phyloP scores from a whole-genome alignment of 2,329 filamentous ascomycete species.

The Sarocladium kiliense region DNA sequence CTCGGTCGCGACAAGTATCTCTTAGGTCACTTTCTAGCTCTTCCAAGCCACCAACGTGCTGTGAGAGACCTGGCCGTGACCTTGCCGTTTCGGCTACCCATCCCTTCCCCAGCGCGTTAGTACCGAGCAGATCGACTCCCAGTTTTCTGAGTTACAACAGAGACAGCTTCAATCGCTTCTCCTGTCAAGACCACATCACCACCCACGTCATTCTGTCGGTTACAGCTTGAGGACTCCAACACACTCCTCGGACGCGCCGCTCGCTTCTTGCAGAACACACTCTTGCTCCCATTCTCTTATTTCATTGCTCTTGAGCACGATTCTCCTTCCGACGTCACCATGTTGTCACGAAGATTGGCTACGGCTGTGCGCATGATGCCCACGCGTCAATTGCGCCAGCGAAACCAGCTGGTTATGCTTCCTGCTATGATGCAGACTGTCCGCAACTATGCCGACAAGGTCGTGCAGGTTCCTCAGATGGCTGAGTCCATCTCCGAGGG shows the following conservation, averaged over 20 bases:
- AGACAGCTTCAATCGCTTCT: neutral
- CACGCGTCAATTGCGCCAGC: slow-evolving; percentile 30
- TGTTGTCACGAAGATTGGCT: slow-evolving; percentile 39
- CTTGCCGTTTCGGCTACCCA: neutral
- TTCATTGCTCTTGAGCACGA: neutral
- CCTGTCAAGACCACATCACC: neutral
- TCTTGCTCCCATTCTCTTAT: neutral
- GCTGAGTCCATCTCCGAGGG: slow-evolving; percentile 98
- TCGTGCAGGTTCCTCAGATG: slow-evolving; percentile 96
- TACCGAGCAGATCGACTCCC: slow-evolving; percentile 5
- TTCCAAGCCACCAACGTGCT: neutral
- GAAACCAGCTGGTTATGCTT: slow-evolving; percentile 32
- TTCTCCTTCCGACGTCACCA: slow-evolving; percentile 18
- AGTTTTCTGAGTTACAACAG: neutral
- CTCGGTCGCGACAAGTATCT: neutral
- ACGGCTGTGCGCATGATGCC: slow-evolving; percentile 39
- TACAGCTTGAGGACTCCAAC: neutral
- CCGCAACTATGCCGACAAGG: slow-evolving; percentile 67
- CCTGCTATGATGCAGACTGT: slow-evolving; percentile 50
- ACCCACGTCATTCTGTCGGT: neutral
- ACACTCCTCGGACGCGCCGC: neutral
- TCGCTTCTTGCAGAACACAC: neutral
- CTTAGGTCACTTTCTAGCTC: neutral
- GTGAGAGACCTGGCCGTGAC: neutral
- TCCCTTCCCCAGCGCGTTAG: neutral